Base-by-base conservation (phyloP, 2,329 filamentous ascomycete genomes). In the Phyllosticta citribraziliensis region DNA sequence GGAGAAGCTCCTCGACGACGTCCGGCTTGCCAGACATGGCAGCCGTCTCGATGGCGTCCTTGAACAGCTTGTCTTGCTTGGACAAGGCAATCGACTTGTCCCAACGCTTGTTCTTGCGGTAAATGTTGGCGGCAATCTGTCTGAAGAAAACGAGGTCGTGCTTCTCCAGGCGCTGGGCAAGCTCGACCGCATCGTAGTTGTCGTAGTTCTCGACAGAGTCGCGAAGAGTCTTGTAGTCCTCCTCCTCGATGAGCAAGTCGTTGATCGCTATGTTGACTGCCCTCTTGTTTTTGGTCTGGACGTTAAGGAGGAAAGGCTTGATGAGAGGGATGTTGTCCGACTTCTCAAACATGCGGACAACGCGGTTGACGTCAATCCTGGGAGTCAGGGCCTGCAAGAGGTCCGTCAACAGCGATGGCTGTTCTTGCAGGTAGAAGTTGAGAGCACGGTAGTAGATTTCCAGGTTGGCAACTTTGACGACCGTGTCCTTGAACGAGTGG, bases 61-160 rank as follows among this genome's bases (percentile, higher is more conserved):
- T 97, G 87, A 94, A 99, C 17, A 99, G 82, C 84, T 97, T 97
- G 80, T 99, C 94, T 75, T 99, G 93, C 83, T 99, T 99, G 17
- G 93, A 97, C 55, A 99, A 81, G 35, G 91, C 85, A 75, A 99
- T 99, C 3, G 92, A 97, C 80, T 97, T 97, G 80, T 97, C 93
- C 95, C 95, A 99, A 65, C 94, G 86, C 88, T 97, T 97, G 82
- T 96, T 97, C 84, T 97, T 99, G 75, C 95, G 91, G 81, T 97
- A 99, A 76, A 99, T 99, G 78, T 83, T 96, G 66, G 95, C 91
- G 4, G 94, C 94, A 71, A 99, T 96, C 77, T 99, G 94, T 71
- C 94, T 88, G 88, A 99, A 99, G 83, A 99, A 99, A 66, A 99
- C 92, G 56, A 99, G 80, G 62, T 99, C 94, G 72, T 99, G 95